Evolutionary conservation across 805 yeast species (phyloP).

Genomic region (Groenewaldozyma tartarivorans): DNA sequence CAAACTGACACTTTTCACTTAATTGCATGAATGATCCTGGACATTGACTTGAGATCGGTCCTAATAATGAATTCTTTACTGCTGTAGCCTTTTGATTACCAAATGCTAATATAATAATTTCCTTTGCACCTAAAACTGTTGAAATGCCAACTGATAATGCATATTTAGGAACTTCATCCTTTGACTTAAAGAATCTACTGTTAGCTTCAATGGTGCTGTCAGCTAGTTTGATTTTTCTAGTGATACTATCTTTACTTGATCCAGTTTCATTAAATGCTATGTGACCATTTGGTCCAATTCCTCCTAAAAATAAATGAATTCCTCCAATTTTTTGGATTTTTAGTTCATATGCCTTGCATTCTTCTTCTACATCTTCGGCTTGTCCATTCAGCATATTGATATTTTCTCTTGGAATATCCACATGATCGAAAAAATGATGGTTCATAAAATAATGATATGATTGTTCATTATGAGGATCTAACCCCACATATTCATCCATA

Average conservation of each 20-base stretch:
- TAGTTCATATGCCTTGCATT: conserved; percentile 40
- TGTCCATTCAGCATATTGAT: conserved; percentile 48
- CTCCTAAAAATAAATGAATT: conserved; percentile 47
- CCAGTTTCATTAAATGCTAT: conserved; percentile 54
- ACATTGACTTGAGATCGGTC: conserved; percentile 32
- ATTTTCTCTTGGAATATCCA: conserved; percentile 43
- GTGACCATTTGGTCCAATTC: conserved; percentile 54
- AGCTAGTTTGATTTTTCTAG: conserved; percentile 40
- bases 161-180: conserved; percentile 38
- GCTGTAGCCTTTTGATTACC: conserved; percentile 41
- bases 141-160: conserved; percentile 51
- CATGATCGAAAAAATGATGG: conserved; percentile 44
- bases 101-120: conserved; percentile 42
- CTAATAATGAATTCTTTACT: conserved; percentile 36
- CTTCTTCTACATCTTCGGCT: conserved; percentile 35
- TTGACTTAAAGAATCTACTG: conserved; percentile 41
- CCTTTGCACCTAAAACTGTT: conserved; percentile 45
- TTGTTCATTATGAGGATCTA: conserved; percentile 38
- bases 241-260: conserved; percentile 35
- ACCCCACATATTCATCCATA: conserved; percentile 52
- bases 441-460: conserved; percentile 52
- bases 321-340: conserved; percentile 40
- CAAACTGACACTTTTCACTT: conserved; percentile 33
- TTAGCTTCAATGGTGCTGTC: conserved; percentile 44
- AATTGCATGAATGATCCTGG: conserved; percentile 45